phyloP scores from a whole-genome alignment of 352 stramenopile genomes.

The Phytophthora colocasiae region DNA sequence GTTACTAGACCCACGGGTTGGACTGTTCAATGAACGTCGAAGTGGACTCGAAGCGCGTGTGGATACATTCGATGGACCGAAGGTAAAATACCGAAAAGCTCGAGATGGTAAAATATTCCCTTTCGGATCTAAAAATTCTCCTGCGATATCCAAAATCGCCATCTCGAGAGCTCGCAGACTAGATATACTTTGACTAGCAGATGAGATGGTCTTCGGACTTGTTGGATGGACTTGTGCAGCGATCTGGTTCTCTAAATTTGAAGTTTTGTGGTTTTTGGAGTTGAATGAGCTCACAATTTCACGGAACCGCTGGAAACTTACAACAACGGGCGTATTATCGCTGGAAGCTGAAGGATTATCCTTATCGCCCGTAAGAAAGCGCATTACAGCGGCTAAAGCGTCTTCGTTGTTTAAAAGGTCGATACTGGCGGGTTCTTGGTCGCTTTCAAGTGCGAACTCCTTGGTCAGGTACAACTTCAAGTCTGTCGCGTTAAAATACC shows the following conservation, averaged over 20 bases:
- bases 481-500: constrained; percentile 50
- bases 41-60: constrained; percentile 1
- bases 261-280: neutral
- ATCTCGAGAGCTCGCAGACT: constrained; percentile 48
- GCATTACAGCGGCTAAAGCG: constrained; percentile 26
- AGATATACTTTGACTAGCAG: constrained; percentile 10
- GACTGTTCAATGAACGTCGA: constrained; percentile 8
- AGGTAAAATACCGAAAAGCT: constrained; percentile 42
- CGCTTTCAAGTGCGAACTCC: neutral
- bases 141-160: constrained; percentile 40
- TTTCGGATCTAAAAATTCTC: constrained; percentile 23
- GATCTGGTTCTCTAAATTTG: neutral
- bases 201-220: neutral
- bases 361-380: constrained; percentile 14
- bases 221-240: neutral
- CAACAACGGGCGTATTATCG: neutral
- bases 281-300: constrained; percentile 14
- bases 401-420: constrained; percentile 23
- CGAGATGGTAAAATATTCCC: constrained; percentile 32
- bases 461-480: constrained; percentile 31
- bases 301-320: constrained; percentile 35
- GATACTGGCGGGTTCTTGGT: neutral
- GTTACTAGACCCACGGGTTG: too few relatives aligned
- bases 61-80: neutral
- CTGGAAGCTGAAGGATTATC: neutral